Evolutionary conservation across 2,329 filamentous ascomycete species (phyloP).

Genomic region (Thielaviopsis ethacetica): DNA sequence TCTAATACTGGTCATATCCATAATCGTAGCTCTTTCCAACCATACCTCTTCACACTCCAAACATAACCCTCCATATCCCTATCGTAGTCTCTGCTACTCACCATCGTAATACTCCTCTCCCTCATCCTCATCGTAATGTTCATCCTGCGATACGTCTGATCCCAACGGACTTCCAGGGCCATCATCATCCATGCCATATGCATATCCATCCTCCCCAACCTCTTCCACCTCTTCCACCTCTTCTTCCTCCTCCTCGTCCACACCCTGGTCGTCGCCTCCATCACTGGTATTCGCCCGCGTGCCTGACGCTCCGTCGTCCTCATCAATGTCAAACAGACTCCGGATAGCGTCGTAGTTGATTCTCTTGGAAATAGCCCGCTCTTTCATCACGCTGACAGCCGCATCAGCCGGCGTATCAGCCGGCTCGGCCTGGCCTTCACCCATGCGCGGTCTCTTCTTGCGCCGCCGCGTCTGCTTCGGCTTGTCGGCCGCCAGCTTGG

Average conservation of each 20-base stretch:
- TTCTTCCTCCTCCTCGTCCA: constrained; percentile 21
- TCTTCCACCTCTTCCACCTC: constrained; percentile 21
- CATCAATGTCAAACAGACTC: constrained; percentile 34
- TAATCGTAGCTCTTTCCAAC: too few relatives aligned
- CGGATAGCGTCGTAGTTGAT: constrained; percentile 55
- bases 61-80: too few relatives aligned
- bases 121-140: constrained; percentile 11
- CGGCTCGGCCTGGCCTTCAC: constrained; percentile 47
- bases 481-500: constrained; percentile 43
- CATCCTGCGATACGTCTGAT: constrained; percentile 21
- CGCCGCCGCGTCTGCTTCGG: constrained; percentile 42
- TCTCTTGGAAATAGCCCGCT: constrained; percentile 53
- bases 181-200: constrained; percentile 19
- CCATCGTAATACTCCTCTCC: background rate
- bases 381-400: constrained; percentile 49
- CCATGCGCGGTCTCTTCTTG: constrained; percentile 39
- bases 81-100: too few relatives aligned
- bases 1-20: too few relatives aligned
- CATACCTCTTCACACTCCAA: too few relatives aligned
- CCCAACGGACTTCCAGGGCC: constrained; percentile 19
- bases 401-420: constrained; percentile 55
- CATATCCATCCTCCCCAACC: constrained; percentile 15
- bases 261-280: constrained; percentile 22
- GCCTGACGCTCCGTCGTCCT: constrained; percentile 24
- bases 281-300: constrained; percentile 35